These are phyloP conservation scores for Elongisporangium undulatum DNA, from an alignment of 352 stramenopile genomes.

Conservation along the genomic window DNA sequence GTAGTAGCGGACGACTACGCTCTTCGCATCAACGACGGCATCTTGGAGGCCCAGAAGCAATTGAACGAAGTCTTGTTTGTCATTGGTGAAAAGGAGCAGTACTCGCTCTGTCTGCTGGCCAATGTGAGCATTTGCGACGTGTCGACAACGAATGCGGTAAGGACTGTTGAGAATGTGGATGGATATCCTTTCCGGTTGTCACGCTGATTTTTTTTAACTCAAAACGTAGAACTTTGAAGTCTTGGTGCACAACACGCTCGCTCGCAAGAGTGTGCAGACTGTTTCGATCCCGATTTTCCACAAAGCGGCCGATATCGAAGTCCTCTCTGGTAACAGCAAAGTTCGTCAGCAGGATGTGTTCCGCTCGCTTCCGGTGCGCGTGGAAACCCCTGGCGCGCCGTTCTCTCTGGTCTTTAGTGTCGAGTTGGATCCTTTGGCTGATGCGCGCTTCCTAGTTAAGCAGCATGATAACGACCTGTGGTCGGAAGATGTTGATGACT, in stretches of 20 bases:
- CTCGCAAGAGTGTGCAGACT: slow-evolving; percentile 50
- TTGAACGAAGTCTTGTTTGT: slow-evolving; percentile 75
- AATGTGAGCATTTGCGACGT: slow-evolving; percentile 93
- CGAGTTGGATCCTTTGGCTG: slow-evolving; percentile 49
- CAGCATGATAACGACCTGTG: slow-evolving; percentile 16
- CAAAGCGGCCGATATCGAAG: slow-evolving; percentile 30
- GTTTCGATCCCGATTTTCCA: slow-evolving; percentile 55
- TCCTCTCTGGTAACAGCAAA: slow-evolving; percentile 27
- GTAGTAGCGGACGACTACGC: slow-evolving; percentile 95
- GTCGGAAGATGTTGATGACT: slow-evolving; percentile 2
- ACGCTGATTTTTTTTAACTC: not conserved
- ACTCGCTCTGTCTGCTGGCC: slow-evolving; percentile 60
- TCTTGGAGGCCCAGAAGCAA: slow-evolving; percentile 56
- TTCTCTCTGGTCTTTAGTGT: slow-evolving; percentile 67
- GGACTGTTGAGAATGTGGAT: not conserved
- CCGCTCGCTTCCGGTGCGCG: slow-evolving; percentile 46
- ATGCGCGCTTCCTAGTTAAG: slow-evolving; percentile 46
- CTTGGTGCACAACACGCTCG: slow-evolving; percentile 64
- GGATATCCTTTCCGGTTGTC: slow-evolving; percentile 1
- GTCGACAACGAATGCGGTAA: slow-evolving; percentile 45
- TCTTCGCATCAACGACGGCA: slow-evolving; percentile 86
- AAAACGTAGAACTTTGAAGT: slow-evolving; percentile 59
- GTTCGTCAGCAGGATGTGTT: slow-evolving; percentile 44
- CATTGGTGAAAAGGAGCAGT: slow-evolving; percentile 63
- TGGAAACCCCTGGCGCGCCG: slow-evolving; percentile 36